A percentile compares a stretch with the other conserved stretches of the same genome.
These are phyloP conservation scores for Fusarium proliferatum DNA, from an alignment of 2,329 filamentous ascomycete species.

Conservation along the genomic window DNA sequence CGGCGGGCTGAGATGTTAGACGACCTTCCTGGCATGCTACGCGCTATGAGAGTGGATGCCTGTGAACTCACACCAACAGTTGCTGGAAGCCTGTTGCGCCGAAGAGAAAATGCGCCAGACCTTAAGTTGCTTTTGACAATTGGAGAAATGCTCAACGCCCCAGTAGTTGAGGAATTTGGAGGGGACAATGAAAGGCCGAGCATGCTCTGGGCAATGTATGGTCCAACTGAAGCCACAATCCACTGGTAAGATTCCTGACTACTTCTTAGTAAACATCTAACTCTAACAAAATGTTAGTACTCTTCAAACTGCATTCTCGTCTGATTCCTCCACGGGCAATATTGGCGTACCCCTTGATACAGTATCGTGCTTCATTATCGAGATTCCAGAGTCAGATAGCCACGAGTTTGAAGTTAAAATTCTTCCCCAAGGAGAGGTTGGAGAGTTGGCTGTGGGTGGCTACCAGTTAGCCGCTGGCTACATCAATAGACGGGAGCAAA, in stretches of 20 bases:
- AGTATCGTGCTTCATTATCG: constrained; percentile 79
- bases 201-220: constrained; percentile 93
- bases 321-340: constrained; percentile 68
- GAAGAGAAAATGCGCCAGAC: constrained; percentile 72
- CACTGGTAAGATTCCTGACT: constrained; percentile 69
- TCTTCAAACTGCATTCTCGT: constrained; percentile 71
- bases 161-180: constrained; percentile 84
- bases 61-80: constrained; percentile 92
- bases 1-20: constrained; percentile 76
- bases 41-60: constrained; percentile 76
- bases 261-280: background rate
- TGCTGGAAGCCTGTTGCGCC: constrained; percentile 78
- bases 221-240: constrained; percentile 90
- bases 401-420: constrained; percentile 57
- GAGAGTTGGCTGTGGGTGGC: constrained; percentile 86
- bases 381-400: constrained; percentile 51
- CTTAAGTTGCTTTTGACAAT: constrained; percentile 84
- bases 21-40: constrained; percentile 77
- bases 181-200: constrained; percentile 62
- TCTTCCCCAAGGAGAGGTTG: constrained; percentile 73
- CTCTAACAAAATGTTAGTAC: constrained; percentile 62
- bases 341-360: constrained; percentile 85
- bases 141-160: constrained; percentile 88
- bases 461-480: constrained; percentile 83
- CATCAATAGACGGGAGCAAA: constrained; percentile 83